Percentiles rank a stretch among this genome's conserved stretches.
phyloP scores from a whole-genome alignment of 73 alveolate species.

The Uronychia setigera region DNA sequence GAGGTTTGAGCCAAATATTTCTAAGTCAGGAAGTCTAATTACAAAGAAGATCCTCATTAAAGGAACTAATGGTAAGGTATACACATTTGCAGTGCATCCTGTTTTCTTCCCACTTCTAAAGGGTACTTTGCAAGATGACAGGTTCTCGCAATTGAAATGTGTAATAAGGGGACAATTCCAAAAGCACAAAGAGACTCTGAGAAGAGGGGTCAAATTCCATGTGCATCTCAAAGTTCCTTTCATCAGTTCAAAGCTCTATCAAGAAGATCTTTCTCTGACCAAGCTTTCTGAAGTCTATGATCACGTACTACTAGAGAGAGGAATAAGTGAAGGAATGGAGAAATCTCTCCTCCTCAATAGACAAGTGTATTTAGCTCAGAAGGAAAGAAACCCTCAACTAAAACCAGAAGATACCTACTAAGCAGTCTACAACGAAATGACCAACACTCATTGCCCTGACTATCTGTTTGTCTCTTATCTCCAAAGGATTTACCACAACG shows the following conservation, averaged over 20 bases:
- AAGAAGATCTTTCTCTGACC: constrained; percentile 30
- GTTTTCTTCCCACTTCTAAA: background rate
- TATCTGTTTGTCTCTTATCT: constrained; percentile 41
- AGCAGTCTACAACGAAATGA: constrained; percentile 28
- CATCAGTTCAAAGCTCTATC: constrained; percentile 15
- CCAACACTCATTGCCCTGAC: constrained; percentile 13
- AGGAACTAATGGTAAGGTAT: constrained; percentile 26
- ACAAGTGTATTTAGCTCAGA: constrained; percentile 1
- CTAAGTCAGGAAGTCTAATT: constrained; percentile 8
- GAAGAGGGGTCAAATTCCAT: constrained; percentile 53
- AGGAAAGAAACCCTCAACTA: background rate
- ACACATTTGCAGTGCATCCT: constrained; percentile 19
- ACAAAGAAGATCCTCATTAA: constrained; percentile 38
- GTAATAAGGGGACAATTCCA: constrained; percentile 29
- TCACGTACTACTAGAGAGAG: constrained; percentile 45
- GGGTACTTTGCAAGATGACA: constrained; percentile 28
- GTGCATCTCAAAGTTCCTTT: constrained; percentile 16
- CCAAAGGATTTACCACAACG: constrained; percentile 52
- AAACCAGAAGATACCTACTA: constrained; percentile 2
- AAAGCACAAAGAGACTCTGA: constrained; percentile 37
- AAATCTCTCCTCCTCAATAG: constrained; percentile 3
- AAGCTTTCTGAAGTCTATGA: constrained; percentile 45
- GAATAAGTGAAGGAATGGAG: constrained; percentile 33
- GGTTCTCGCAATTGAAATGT: constrained; percentile 28
- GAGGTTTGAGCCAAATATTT: constrained; percentile 48